Evolutionary conservation across 1,284 basidiomycete species (phyloP), one percentile per base, ranked within the genome.

Genomic region (Flammula alnicola): DNA sequence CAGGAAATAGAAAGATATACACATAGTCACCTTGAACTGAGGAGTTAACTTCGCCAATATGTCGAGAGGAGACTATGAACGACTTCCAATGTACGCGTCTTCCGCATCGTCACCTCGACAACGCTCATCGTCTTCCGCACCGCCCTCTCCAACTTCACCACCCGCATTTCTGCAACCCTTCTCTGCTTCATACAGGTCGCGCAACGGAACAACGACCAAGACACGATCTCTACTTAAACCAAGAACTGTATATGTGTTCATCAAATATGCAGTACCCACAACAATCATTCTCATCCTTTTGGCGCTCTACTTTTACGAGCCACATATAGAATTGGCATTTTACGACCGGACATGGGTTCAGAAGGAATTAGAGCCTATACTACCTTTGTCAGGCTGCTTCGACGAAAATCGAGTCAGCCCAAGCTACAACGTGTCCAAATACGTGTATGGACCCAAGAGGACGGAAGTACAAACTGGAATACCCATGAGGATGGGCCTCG

Each of bases 401-500:
- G 67, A 83, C 53, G 68, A 79, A 1, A 63, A 69, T 26, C 73
- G 73, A 22, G 73, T 88, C 44, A 86, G 84, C 39, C 70, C 81
- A 3, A 63, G 65, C 37, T 94, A 95, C 73, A 91, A 94, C 63
- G 56, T 86, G 41, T 80, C 83, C 8, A 75, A 83, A 47, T 74
- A 76, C 31, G 61, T 86, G 19, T 80, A 83, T 54, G 83, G 83
- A 5, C 77, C 77, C 42, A 83, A 82, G 57, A 70, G 71, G 47
- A 84, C 80, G 43, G 83, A 90, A 55, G 78, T 95, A 2, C 86
- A 93, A 52, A 83, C 91, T 0, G 93, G 93, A 1, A 70, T 92
- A 41, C 76, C 81, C 0, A 74, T 95, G 72, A 77, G 81, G 45
- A 75, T 89, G 59, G 91, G 91, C 16, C 74, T 91, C 73, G 87